phyloP scores from a whole-genome alignment of 805 yeast genomes.

The Teunomyces stri region DNA sequence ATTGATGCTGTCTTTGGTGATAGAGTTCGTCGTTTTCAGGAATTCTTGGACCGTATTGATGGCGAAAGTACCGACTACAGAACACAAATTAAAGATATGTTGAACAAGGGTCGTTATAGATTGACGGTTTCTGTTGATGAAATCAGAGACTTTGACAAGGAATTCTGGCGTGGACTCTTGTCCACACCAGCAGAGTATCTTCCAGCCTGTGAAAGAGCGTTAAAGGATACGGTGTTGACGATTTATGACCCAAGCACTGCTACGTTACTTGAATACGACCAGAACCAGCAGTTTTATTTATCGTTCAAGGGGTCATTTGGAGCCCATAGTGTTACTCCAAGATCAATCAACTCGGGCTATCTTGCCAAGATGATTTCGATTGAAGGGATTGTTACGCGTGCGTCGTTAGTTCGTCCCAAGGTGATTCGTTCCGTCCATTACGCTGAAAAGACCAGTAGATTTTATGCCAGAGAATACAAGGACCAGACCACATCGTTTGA shows the following conservation, averaged over 20 bases:
- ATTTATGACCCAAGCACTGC: slow-evolving; percentile 63
- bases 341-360: slow-evolving; percentile 75
- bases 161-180: slow-evolving; percentile 74
- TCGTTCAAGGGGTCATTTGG: slow-evolving; percentile 93
- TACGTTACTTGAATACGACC: slow-evolving; percentile 48
- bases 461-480: slow-evolving; percentile 87
- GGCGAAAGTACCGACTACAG: slow-evolving; percentile 61
- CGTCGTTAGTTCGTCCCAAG: slow-evolving; percentile 91
- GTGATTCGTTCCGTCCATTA: slow-evolving; percentile 89
- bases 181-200: slow-evolving; percentile 77
- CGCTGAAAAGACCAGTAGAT: slow-evolving; percentile 77
- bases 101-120: slow-evolving; percentile 63
- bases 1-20: slow-evolving; percentile 62
- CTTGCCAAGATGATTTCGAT: slow-evolving; percentile 81
- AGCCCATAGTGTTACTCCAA: slow-evolving; percentile 78
- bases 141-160: slow-evolving; percentile 75
- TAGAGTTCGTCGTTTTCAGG: slow-evolving; percentile 84
- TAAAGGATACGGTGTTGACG: slow-evolving; percentile 74
- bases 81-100: slow-evolving; percentile 69
- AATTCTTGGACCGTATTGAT: slow-evolving; percentile 62
- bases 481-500: slow-evolving; percentile 91
- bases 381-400: slow-evolving; percentile 94
- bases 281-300: slow-evolving; percentile 64
- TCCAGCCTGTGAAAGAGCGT: slow-evolving; percentile 87
- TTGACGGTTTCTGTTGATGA: slow-evolving; percentile 81